Base-by-base conservation (phyloP, 495 filamentous ascomycete genomes). In the Amorphotheca resinae region DNA sequence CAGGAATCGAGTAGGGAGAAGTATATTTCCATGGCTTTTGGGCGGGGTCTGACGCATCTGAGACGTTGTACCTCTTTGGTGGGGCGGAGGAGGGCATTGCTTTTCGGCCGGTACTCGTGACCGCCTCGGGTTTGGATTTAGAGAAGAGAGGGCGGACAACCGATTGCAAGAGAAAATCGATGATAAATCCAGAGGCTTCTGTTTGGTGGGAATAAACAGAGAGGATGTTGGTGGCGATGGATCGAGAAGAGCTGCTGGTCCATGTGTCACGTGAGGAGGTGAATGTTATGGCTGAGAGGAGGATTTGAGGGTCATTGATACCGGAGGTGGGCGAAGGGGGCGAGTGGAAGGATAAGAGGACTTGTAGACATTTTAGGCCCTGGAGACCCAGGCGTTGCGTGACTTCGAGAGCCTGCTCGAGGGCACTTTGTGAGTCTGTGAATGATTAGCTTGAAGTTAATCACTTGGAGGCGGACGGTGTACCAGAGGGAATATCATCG, bases 11-110 rank as follows among this genome's bases (percentile, higher is more conserved):
- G 43, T 79, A 77, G 11, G 72, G 60, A 41, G 76, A 67, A 1
- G 62, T 61, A 41, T 68, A 73, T 52, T 87, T 89, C 87, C 87
- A 94, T 2, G 82, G 82, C 58, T 81, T 85, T 0, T 47, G 51
- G 8, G 59, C 60, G 2, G 63, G 64, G 45, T 74, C 70, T 33
- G 68, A 49, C 3, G 22, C 9, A 5, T 67, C 46, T 22, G 67
- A 73, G 22, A 59, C 49, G 32, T 70, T 66, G 22, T 65, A 67
- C 0, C 63, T 55, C 11, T 50, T 46, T 26, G 44, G 39, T 46
- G 62, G 48, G 46, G 56, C 49, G 56, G 62, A 42, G 8, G 62
- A 45, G 11, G 70, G 65, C 41, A 72, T 67, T 32, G 75, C 70
- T 60, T 76, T 79, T 28, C 80, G 63, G 32, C 77, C 75, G 6